Conservation (phyloP, 768 basidiomycete genomes). For the Tulasnella sp. region DNA sequence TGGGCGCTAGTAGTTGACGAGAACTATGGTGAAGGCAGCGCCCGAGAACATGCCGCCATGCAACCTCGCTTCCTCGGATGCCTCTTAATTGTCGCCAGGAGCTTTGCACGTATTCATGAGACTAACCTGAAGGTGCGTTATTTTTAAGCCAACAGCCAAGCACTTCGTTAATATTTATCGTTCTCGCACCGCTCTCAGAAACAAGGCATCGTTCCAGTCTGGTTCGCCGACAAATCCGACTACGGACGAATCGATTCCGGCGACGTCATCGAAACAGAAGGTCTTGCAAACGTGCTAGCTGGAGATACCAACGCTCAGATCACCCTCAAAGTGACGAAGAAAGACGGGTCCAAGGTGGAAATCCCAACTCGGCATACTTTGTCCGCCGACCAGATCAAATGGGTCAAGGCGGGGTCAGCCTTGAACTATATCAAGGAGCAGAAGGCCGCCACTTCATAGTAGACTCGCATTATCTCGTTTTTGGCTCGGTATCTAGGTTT, state of each 20-base stretch:
- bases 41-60: slow-evolving; percentile 94
- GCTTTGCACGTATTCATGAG: slow-evolving; percentile 97
- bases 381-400: slow-evolving; percentile 83
- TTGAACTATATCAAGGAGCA: slow-evolving; percentile 72
- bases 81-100: slow-evolving; percentile 80
- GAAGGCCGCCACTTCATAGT: not conserved
- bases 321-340: slow-evolving; percentile 60
- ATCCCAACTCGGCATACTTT: slow-evolving; percentile 82
- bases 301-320: slow-evolving; percentile 41
- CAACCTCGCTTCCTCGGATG: slow-evolving; percentile 92
- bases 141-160: slow-evolving; percentile 28
- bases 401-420: slow-evolving; percentile 85
- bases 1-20: slow-evolving; percentile 96
- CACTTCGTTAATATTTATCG: not conserved
- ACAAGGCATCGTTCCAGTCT: slow-evolving; percentile 96
- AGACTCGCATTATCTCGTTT: not conserved
- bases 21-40: slow-evolving; percentile 97
- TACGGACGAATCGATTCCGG: slow-evolving; percentile 79
- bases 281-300: slow-evolving; percentile 63
- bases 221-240: slow-evolving; percentile 82
- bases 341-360: slow-evolving; percentile 57
- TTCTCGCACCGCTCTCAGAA: slow-evolving; percentile 51
- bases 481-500: not conserved
- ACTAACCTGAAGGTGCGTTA: slow-evolving; percentile 79
- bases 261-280: slow-evolving; percentile 76